Percentiles rank a stretch among this genome's conserved stretches.
Conservation (phyloP, 2,329 filamentous ascomycete genomes). For the Hypocrella siamensis region DNA sequence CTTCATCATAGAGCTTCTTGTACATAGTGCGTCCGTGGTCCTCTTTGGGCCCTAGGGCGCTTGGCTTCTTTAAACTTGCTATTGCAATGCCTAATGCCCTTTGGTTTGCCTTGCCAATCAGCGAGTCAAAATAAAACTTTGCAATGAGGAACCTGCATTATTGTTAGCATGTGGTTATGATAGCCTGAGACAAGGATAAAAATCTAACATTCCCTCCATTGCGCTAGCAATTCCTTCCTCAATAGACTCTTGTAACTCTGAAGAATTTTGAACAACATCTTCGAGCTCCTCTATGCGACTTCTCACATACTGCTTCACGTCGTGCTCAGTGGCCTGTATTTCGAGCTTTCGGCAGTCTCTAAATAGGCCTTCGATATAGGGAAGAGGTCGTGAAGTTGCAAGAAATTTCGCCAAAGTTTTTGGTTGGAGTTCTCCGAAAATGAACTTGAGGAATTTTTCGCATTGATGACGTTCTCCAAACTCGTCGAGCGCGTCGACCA, state of each 20-base stretch:
- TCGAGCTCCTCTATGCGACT: background rate
- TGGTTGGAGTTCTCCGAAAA: background rate
- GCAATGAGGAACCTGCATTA: background rate
- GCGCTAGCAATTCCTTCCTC: background rate
- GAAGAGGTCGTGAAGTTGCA: background rate
- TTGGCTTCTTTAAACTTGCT: background rate
- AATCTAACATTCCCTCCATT: background rate
- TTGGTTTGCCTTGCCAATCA: background rate
- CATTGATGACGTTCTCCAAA: background rate
- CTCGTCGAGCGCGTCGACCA: constrained; percentile 15
- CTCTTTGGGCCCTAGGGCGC: background rate
- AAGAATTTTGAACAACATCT: background rate
- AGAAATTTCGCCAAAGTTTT: background rate
- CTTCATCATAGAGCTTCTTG: constrained; percentile 19
- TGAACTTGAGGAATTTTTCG: background rate
- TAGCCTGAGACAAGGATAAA: background rate
- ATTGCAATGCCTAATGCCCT: background rate
- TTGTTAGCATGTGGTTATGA: background rate
- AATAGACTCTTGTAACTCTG: background rate
- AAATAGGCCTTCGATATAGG: background rate
- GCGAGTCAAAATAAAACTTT: background rate
- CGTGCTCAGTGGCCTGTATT: background rate
- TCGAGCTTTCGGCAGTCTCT: background rate
- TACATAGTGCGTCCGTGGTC: constrained; percentile 11
- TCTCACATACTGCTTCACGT: background rate